These are phyloP conservation scores for Rhodotorula diobovata DNA, from an alignment of 768 basidiomycete species.

Conservation along the genomic window DNA sequence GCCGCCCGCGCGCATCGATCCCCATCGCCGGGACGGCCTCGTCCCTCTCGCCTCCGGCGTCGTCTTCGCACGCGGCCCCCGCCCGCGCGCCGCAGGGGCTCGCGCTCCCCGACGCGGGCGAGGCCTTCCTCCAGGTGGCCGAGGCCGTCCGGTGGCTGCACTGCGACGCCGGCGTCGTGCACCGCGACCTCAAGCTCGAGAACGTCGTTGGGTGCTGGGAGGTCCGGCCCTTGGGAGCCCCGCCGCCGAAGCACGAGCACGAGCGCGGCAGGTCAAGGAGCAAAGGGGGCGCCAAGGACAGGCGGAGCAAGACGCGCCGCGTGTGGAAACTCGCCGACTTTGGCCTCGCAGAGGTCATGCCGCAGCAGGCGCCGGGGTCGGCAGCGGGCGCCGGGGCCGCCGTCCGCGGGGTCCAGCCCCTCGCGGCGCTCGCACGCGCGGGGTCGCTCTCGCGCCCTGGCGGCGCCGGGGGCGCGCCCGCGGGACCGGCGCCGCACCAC, in stretches of 20 bases:
- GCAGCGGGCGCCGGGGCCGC: background rate
- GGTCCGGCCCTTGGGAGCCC: slow-evolving; percentile 49
- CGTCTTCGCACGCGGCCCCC: no score
- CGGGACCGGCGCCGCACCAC: background rate
- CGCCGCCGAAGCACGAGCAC: no score
- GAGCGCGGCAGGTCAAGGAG: no score
- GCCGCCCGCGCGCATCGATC: background rate
- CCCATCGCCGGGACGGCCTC: slow-evolving; percentile 11
- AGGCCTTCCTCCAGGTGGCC: slow-evolving; percentile 77
- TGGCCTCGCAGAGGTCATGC: slow-evolving; percentile 68
- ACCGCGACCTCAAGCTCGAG: slow-evolving; percentile 94
- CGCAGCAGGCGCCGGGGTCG: slow-evolving; percentile 31
- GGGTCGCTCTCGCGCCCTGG: slow-evolving; percentile 11
- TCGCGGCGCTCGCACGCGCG: slow-evolving; percentile 32
- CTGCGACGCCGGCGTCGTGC: slow-evolving; percentile 68
- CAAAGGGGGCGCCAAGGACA: no score
- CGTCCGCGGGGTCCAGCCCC: slow-evolving; percentile 11
- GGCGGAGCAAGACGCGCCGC: background rate
- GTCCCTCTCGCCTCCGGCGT: slow-evolving; percentile 16
- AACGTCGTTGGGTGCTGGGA: slow-evolving; percentile 88
- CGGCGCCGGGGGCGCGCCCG: background rate
- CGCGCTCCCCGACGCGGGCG: slow-evolving; percentile 43
- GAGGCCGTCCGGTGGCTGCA: slow-evolving; percentile 78
- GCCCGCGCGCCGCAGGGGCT: slow-evolving; percentile 49
- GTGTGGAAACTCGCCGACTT: slow-evolving; percentile 83